These are phyloP conservation scores for Saturnispora ahearnii DNA, from an alignment of 805 yeast genomes.

Conservation along the genomic window DNA sequence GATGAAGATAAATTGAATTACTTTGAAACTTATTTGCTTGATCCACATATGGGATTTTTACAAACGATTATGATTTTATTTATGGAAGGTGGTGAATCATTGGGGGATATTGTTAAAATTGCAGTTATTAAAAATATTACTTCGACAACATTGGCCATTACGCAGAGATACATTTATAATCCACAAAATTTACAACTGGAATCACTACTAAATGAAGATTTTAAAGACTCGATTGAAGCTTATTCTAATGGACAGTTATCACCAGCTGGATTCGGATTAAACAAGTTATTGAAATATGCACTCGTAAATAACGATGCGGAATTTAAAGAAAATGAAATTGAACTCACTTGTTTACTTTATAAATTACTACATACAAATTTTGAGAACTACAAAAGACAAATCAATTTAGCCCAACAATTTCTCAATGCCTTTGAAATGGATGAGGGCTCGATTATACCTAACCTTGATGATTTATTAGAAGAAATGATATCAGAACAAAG, in stretches of 20 bases:
- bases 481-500: slow-evolving; percentile 11
- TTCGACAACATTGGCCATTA: slow-evolving; percentile 15
- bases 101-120: slow-evolving; percentile 27
- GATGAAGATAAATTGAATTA: slow-evolving; percentile 11
- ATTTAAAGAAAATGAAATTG: background rate
- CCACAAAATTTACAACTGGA: slow-evolving; percentile 17
- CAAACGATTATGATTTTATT: slow-evolving; percentile 32
- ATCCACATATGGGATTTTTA: slow-evolving; percentile 28
- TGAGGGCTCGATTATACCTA: slow-evolving; percentile 9
- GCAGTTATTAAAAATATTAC: slow-evolving; percentile 18
- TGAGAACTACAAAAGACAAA: slow-evolving; percentile 26
- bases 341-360: background rate
- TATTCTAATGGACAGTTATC: slow-evolving; percentile 1
- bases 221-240: slow-evolving; percentile 3
- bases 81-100: slow-evolving; percentile 39
- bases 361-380: slow-evolving; percentile 18
- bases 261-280: slow-evolving; percentile 4
- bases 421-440: slow-evolving; percentile 22
- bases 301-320: background rate
- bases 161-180: slow-evolving; percentile 14
- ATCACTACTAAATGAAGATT: slow-evolving; percentile 13
- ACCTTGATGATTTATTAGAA: slow-evolving; percentile 19
- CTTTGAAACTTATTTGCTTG: slow-evolving; percentile 23
- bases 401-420: slow-evolving; percentile 24
- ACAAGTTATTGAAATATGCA: background rate